These are phyloP conservation scores for Backusella tarrabulga DNA, from an alignment of 192 early-diverging fungal species.

Conservation along the genomic window DNA sequence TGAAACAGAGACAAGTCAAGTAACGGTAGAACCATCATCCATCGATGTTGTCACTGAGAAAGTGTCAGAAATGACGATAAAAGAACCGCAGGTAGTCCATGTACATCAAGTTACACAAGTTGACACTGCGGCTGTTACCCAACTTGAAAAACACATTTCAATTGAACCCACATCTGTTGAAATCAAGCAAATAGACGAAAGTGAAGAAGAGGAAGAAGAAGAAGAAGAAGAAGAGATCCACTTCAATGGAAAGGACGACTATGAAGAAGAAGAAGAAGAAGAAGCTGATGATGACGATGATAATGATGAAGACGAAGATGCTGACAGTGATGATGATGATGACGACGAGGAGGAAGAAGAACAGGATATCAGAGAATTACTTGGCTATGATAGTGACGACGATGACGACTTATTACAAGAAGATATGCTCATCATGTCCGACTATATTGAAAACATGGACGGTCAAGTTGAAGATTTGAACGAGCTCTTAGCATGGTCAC, in stretches of 20 bases:
- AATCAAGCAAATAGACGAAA: neutral
- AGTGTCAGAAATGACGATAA: neutral
- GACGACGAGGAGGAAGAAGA: neutral
- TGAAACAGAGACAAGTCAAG: neutral
- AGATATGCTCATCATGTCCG: conserved; percentile 19
- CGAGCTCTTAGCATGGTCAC: conserved; percentile 12
- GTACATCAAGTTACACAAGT: neutral
- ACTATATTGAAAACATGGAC: conserved; percentile 30
- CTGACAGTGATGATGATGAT: neutral
- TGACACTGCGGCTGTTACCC: neutral
- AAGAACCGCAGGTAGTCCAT: neutral
- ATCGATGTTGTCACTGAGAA: neutral
- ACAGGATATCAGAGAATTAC: neutral
- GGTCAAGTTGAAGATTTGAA: conserved; percentile 10
- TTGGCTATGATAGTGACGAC: neutral
- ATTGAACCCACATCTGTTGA: neutral
- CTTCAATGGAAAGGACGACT: neutral
- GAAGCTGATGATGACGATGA: neutral
- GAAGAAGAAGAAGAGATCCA: neutral
- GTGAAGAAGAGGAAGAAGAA: neutral
- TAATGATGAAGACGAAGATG: neutral
- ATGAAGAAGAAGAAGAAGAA: neutral
- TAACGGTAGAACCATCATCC: neutral
- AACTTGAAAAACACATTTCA: neutral
- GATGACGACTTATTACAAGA: conserved; percentile 17